Base-by-base conservation (phyloP, 129 eudicot species). In the Heracleum sosnowskyi region DNA sequence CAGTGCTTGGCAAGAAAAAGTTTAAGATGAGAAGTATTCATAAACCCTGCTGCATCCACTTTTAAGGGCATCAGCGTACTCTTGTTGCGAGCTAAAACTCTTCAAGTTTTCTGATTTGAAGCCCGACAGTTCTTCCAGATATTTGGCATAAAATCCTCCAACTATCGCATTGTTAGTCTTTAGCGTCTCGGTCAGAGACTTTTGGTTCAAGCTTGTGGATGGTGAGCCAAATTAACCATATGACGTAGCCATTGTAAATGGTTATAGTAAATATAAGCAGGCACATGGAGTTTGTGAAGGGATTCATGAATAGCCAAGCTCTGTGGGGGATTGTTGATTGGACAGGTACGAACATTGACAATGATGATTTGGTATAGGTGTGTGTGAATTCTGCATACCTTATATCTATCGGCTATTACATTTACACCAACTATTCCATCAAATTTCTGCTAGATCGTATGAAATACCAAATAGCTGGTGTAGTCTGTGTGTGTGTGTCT, bases 1-100 rank as follows among this genome's bases (percentile, higher is more conserved):
- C 76, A 73, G 55, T 73, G 26, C 55, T 73, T 41, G 11, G 76
- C 76, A 73, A 73, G 76, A 33, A 73, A 73, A 41, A 73, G 76
- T 42, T 73, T 73, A 26, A 24, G 51, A 73, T n/a, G 26, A 73
- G 53, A 26, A 41, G 22, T 10, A 42, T 73, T 42, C 16, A 41
- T 15, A 73, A 73, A 73, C 7, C 53, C 55, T 40, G 76, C 55
- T 41, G 76, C 36, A 1, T 41, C 76, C 55, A 40, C 1, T 73
- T 41, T 73, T 42, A 9, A 73, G 76, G 36, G 76, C 76, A n/a
- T 41, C 35, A 1, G 55, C 76, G 26, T n/a, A 73, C 42, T 11
- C 76, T n/a, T 73, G 18, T 26, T 16, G 11, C 7, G 76, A 40
- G 35, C 53, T 40, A 73, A 22, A 73, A 40, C 7, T 73, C 55